Percentiles rank a stretch among this genome's conserved stretches.
Evolutionary conservation across 1,284 basidiomycete species (phyloP).

Genomic region (Ganoderma lucidum): DNA sequence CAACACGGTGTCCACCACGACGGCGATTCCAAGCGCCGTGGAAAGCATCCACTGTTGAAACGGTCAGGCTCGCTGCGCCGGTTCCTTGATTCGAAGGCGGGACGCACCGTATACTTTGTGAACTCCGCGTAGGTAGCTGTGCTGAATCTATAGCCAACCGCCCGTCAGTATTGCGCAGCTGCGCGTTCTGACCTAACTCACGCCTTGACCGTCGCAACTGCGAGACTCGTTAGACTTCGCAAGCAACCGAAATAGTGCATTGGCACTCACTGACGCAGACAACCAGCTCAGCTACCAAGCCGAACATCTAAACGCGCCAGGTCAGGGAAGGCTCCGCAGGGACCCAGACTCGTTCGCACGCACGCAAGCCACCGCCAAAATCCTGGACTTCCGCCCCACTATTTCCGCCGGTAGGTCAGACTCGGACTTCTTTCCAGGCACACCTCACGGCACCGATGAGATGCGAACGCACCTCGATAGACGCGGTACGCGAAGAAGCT

Average conservation of each 20-base stretch:
- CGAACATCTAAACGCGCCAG: background rate
- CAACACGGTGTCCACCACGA: constrained; percentile 17
- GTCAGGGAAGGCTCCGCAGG: background rate
- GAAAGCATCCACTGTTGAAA: constrained; percentile 15
- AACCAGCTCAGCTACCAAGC: background rate
- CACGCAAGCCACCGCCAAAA: background rate
- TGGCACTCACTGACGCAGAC: background rate
- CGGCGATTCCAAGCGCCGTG: constrained; percentile 13
- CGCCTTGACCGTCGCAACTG: background rate
- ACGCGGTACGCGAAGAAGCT: constrained; percentile 2
- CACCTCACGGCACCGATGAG: background rate
- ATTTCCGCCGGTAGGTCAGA: background rate
- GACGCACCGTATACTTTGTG: background rate
- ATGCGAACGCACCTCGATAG: constrained; percentile 3
- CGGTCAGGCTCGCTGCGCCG: background rate
- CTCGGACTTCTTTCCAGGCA: background rate
- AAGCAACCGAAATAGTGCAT: background rate
- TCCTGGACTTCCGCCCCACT: constrained; percentile 1
- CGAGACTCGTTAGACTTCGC: background rate
- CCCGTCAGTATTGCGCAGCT: background rate
- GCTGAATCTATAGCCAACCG: background rate
- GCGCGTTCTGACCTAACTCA: background rate
- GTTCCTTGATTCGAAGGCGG: background rate
- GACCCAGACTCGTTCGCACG: background rate
- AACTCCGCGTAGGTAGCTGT: background rate